Evolutionary conservation across 768 basidiomycete genomes (phyloP), one percentile per base, ranked within the genome.

Genomic region (Phaeotremella fagi): DNA sequence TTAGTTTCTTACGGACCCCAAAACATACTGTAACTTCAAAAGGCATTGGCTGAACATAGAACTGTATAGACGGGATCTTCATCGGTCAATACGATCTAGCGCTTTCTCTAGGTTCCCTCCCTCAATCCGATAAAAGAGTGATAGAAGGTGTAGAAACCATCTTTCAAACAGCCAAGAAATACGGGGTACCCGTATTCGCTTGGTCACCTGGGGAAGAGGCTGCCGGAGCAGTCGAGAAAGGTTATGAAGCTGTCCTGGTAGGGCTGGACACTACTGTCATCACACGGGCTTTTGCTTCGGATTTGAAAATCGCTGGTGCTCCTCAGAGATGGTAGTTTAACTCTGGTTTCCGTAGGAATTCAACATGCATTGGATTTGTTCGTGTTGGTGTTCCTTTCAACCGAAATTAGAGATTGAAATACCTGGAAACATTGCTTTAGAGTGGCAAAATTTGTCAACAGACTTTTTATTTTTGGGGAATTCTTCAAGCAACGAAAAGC

Each of bases 61-160:
- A n/a, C n/a, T 22, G 7, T 4, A 15, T 27, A 54, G 53, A 54
- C 36, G 53, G 45, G 5, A 54, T 54, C 25, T 54, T 54, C 33
- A 54, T 54, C 26, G 53, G 53, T 3, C 53, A 54, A 31, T 54
- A 54, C 47, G 53, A 54, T 25, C 37, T 54, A 16, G 53, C 53
- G 5, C 46, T 54, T 24, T 54, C 53, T 1, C 37, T 54, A 3
- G 53, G 53, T 6, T 48, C 46, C 5, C 45, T 54, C 11, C 53
- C 53, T 9, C 53, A 54, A 33, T 54, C 53, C 9, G 29, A 23
- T n/a, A 20, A 53, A 20, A 18, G 23, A 14, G 53, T 54, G 22
- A 48, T 48, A 12, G 37, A 54, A 9, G 53, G 53, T 41, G 53
- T 54, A n/a, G 22, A 54, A 23, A 43, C 29, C 33, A 54, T 54